A percentile compares a stretch with the other conserved stretches of the same genome.
phyloP scores from a whole-genome alignment of 208 protist species.

The Leishmania turanica region DNA sequence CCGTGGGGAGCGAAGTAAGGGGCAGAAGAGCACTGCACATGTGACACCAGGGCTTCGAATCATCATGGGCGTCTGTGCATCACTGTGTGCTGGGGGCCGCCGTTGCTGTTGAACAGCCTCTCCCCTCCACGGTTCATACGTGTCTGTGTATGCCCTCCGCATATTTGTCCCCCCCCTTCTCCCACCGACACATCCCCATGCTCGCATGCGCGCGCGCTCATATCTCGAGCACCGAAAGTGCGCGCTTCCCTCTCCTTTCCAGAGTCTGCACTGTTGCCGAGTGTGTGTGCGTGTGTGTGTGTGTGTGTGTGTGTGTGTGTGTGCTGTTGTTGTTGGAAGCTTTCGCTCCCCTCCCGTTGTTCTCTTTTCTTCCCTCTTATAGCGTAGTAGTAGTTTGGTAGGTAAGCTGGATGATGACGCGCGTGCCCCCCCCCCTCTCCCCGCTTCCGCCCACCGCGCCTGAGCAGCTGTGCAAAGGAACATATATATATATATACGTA shows the following conservation, averaged over 20 bases:
- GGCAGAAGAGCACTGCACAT: not conserved
- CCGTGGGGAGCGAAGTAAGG: not conserved
- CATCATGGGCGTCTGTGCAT: not conserved
- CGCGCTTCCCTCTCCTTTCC: not conserved
- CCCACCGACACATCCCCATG: not conserved
- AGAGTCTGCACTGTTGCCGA: no score
- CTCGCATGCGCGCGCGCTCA: not conserved
- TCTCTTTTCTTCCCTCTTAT: conserved; percentile 19
- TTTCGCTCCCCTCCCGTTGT: not conserved
- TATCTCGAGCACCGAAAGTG: not conserved
- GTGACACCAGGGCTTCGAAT: not conserved
- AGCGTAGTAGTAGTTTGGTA: conserved; percentile 37
- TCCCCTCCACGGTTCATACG: not conserved
- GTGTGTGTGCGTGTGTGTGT: not conserved
- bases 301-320: not conserved
- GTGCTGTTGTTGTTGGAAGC: not conserved
- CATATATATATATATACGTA: not conserved
- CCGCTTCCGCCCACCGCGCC: not conserved
- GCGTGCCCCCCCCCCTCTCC: not conserved
- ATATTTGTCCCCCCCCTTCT: not conserved
- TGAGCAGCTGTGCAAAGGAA: no score
- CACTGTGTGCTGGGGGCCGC: not conserved
- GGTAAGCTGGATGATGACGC: conserved; percentile 5
- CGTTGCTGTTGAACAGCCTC: not conserved
- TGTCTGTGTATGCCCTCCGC: not conserved